Percentiles rank a stretch among this genome's conserved stretches.
These are phyloP conservation scores for Cladosporium sp. DNA, from an alignment of 2,329 filamentous ascomycete species.

Conservation along the genomic window DNA sequence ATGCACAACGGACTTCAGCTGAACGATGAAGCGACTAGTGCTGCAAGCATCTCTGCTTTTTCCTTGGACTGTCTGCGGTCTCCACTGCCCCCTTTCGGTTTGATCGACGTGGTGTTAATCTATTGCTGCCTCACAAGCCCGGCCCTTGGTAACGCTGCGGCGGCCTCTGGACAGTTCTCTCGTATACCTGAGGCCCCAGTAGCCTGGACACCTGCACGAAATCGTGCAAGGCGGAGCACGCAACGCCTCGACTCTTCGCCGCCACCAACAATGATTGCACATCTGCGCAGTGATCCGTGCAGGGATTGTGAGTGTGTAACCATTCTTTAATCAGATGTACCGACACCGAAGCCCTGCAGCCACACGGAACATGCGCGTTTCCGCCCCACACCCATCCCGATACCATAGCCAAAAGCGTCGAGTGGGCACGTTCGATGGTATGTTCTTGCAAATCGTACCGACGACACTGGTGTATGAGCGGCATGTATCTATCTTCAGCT, in stretches of 20 bases:
- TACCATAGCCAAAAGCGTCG: neutral
- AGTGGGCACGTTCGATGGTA: neutral
- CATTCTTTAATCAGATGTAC: neutral
- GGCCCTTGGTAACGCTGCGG: neutral
- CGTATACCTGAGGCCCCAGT: conserved; percentile 2
- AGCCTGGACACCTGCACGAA: conserved; percentile 2
- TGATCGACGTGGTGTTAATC: conserved; percentile 5
- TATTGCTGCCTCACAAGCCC: conserved; percentile 4
- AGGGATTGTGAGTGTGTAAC: neutral
- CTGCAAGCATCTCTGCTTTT: neutral
- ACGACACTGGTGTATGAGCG: neutral
- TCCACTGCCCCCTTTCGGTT: neutral
- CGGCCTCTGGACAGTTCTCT: neutral
- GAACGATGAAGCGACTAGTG: neutral
- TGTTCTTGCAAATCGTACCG: neutral
- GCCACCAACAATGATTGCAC: conserved; percentile 3
- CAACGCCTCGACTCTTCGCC: conserved; percentile 8
- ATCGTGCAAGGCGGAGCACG: conserved; percentile 10
- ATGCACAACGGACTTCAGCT: neutral
- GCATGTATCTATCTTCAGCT: neutral
- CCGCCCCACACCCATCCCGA: conserved; percentile 17
- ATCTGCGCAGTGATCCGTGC: neutral
- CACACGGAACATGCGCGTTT: neutral
- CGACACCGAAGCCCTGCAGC: neutral
- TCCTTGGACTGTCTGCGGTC: neutral